Percentiles rank a stretch among this genome's conserved stretches.
These are phyloP conservation scores for Arxiozyma bovina DNA, from an alignment of 1,139 yeast genomes.

Conservation along the genomic window DNA sequence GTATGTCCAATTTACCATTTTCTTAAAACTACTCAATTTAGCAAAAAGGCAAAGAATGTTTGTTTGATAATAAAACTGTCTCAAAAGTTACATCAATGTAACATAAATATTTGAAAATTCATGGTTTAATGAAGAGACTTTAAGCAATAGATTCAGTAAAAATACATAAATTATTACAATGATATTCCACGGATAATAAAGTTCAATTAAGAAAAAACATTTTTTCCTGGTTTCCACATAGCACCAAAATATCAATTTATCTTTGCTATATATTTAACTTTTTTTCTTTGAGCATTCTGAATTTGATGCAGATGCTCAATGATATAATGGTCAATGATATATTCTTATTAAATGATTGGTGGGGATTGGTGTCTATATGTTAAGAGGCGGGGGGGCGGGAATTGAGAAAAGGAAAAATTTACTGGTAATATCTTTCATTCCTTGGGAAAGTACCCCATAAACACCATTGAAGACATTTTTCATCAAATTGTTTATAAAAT, in stretches of 20 bases:
- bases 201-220: too few species aligned
- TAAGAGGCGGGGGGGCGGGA: too few species aligned
- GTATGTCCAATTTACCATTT: not conserved
- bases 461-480: conserved; percentile 28
- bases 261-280: not conserved
- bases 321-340: too few species aligned
- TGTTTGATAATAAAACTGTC: not conserved
- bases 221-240: not conserved
- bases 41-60: not conserved
- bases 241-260: not conserved
- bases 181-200: not conserved
- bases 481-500: conserved; percentile 22
- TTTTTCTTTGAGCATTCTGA: not conserved
- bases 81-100: not conserved
- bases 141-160: not conserved
- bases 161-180: too few species aligned
- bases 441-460: conserved; percentile 36
- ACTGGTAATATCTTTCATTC: conserved; percentile 30
- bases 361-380: not conserved
- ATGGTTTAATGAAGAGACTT: too few species aligned
- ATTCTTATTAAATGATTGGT: not conserved
- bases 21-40: not conserved
- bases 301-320: too few species aligned
- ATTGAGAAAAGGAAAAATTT: not conserved
- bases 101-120: too few species aligned